These are phyloP conservation scores for Edaphochlamys debaryana DNA, from an alignment of 139 green algal genomes.

Conservation along the genomic window DNA sequence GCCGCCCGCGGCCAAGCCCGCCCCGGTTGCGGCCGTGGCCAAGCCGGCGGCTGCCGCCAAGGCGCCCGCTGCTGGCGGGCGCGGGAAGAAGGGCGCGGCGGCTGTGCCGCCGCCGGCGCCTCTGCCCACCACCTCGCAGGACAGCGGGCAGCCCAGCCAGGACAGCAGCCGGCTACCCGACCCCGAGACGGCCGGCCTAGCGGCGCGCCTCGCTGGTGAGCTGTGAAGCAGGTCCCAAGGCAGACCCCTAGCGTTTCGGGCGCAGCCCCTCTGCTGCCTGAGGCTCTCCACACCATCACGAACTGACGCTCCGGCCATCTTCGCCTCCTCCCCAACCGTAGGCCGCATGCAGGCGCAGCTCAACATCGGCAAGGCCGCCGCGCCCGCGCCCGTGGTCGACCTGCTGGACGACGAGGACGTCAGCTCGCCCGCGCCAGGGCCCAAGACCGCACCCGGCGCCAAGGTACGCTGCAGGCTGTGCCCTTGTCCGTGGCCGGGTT, in stretches of 20 bases:
- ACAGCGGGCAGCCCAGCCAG: slow-evolving; percentile 29
- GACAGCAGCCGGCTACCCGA: background rate
- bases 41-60: background rate
- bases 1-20: background rate
- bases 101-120: background rate
- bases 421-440: slow-evolving; percentile 33
- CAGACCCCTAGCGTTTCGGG: too few species aligned
- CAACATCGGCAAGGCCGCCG: background rate
- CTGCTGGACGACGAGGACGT: slow-evolving; percentile 7
- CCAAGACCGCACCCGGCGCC: slow-evolving; percentile 34
- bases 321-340: too few species aligned
- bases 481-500: too few species aligned
- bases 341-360: slow-evolving; percentile 13
- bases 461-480: slow-evolving; percentile 20
- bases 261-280: too few species aligned
- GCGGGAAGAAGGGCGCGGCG: background rate
- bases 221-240: too few species aligned
- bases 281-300: too few species aligned
- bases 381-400: background rate
- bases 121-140: slow-evolving; percentile 5
- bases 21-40: background rate
- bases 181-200: slow-evolving; percentile 12
- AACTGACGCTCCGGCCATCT: too few species aligned
- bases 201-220: slow-evolving; percentile 38
- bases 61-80: background rate